Conservation (phyloP, 2,329 filamentous ascomycete species). For the Penicillium occitanis region DNA sequence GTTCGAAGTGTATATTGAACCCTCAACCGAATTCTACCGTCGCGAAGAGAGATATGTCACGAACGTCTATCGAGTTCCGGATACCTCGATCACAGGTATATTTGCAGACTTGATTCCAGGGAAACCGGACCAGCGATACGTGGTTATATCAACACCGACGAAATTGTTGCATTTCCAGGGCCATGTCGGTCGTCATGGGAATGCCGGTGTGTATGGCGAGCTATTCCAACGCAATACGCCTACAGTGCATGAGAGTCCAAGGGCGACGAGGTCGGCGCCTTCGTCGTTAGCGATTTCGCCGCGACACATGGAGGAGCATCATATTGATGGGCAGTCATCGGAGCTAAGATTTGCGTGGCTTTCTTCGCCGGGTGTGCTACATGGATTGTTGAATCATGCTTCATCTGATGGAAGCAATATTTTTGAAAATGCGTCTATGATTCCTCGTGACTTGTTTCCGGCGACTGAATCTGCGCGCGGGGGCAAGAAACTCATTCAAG, state of each 20-base stretch:
- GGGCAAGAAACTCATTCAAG: conserved; percentile 64
- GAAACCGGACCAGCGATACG: conserved; percentile 69
- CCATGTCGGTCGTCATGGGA: conserved; percentile 67
- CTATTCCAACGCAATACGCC: conserved; percentile 87
- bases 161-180: conserved; percentile 80
- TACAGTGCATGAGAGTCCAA: conserved; percentile 68
- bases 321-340: conserved; percentile 45
- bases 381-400: conserved; percentile 72
- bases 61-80: conserved; percentile 74
- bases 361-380: conserved; percentile 78
- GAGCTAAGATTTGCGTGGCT: conserved; percentile 82
- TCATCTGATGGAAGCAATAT: conserved; percentile 70
- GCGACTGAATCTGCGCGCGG: conserved; percentile 65
- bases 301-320: conserved; percentile 63
- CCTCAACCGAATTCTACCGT: conserved; percentile 89
- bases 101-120: conserved; percentile 74
- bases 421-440: conserved; percentile 74
- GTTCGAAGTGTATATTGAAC: conserved; percentile 94
- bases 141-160: conserved; percentile 76
- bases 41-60: conserved; percentile 93
- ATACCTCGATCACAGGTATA: conserved; percentile 79
- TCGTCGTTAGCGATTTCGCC: conserved; percentile 76
- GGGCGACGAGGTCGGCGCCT: conserved; percentile 58
- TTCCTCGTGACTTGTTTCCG: conserved; percentile 72
- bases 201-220: conserved; percentile 82